Percentiles rank a stretch among this genome's conserved stretches.
Conservation (phyloP, 768 basidiomycete species). For the Pisolithus tinctorius region DNA sequence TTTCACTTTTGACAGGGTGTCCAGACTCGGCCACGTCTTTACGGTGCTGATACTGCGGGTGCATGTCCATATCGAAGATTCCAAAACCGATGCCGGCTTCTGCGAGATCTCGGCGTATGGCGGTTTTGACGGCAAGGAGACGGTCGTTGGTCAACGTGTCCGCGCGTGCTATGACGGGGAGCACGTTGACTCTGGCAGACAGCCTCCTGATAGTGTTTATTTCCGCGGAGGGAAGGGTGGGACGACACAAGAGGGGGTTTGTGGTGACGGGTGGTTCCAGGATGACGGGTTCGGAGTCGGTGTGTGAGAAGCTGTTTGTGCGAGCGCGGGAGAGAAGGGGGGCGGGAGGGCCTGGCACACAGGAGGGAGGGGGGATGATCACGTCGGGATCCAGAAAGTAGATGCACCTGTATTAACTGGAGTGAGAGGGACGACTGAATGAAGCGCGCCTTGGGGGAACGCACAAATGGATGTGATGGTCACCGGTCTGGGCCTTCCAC, state of each 20-base stretch:
- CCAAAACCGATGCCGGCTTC: conserved; percentile 85
- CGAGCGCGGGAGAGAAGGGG: conserved; percentile 65
- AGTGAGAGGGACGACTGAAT: conserved; percentile 13
- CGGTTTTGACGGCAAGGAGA: conserved; percentile 70
- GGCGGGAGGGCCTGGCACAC: conserved; percentile 57
- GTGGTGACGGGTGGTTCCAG: conserved; percentile 73
- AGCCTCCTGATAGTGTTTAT: conserved; percentile 74
- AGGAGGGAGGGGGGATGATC: conserved; percentile 71
- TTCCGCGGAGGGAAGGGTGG: conserved; percentile 63
- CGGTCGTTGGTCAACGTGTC: conserved; percentile 80
- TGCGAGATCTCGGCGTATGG: conserved; percentile 73
- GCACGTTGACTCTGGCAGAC: conserved; percentile 78
- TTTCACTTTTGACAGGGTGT: conserved; percentile 42
- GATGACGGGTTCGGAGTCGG: conserved; percentile 70
- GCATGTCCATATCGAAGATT: conserved; percentile 74
- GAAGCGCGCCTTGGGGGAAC: conserved; percentile 31
- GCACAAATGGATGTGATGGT: conserved; percentile 79
- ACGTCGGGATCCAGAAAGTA: conserved; percentile 84
- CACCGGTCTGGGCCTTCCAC: conserved; percentile 59
- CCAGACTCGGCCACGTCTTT: conserved; percentile 38
- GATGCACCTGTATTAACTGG: conserved; percentile 52
- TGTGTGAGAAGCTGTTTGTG: conserved; percentile 64
- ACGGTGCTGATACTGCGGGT: conserved; percentile 39
- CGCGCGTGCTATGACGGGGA: conserved; percentile 78
- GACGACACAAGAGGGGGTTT: conserved; percentile 60